Evolutionary conservation across 2,329 filamentous ascomycete species (phyloP).

Genomic region (Sporothrix pallida): DNA sequence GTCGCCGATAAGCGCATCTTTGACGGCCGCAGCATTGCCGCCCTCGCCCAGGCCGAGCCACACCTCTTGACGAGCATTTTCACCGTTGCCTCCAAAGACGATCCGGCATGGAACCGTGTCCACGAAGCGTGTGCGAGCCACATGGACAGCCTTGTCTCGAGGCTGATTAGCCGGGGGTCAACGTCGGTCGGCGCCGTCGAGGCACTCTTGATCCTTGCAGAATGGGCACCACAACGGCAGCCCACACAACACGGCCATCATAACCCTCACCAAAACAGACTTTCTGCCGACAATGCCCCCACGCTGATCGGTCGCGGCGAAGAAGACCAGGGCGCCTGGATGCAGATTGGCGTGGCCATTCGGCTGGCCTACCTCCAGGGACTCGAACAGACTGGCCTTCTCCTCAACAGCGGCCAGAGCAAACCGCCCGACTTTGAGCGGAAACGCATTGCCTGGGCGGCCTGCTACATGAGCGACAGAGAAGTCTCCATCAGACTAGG

Average conservation of each 20-base stretch:
- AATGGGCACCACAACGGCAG: slow-evolving; percentile 73
- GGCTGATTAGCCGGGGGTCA: slow-evolving; percentile 68
- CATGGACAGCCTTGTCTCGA: slow-evolving; percentile 72
- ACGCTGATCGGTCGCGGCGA: slow-evolving; percentile 67
- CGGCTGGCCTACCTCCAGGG: slow-evolving; percentile 73
- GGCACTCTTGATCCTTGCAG: slow-evolving; percentile 70
- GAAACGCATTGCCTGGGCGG: slow-evolving; percentile 68
- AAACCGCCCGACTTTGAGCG: slow-evolving; percentile 62
- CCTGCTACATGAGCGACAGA: slow-evolving; percentile 70
- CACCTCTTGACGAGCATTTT: slow-evolving; percentile 73
- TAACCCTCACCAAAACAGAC: neutral
- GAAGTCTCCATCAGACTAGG: slow-evolving; percentile 74
- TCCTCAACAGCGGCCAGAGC: slow-evolving; percentile 51
- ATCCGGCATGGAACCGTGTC: slow-evolving; percentile 66
- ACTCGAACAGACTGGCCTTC: slow-evolving; percentile 71
- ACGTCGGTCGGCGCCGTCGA: slow-evolving; percentile 74
- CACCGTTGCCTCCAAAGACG: slow-evolving; percentile 73
- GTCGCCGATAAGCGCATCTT: slow-evolving; percentile 67
- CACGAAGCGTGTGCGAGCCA: slow-evolving; percentile 71
- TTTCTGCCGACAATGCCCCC: neutral
- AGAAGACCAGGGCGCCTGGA: slow-evolving; percentile 77
- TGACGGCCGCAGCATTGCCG: slow-evolving; percentile 55
- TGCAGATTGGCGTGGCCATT: slow-evolving; percentile 74
- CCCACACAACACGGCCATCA: slow-evolving; percentile 63
- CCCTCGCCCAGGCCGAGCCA: slow-evolving; percentile 64